phyloP scores from a whole-genome alignment of 1,139 yeast genomes.

The Kodamaea sp. region DNA sequence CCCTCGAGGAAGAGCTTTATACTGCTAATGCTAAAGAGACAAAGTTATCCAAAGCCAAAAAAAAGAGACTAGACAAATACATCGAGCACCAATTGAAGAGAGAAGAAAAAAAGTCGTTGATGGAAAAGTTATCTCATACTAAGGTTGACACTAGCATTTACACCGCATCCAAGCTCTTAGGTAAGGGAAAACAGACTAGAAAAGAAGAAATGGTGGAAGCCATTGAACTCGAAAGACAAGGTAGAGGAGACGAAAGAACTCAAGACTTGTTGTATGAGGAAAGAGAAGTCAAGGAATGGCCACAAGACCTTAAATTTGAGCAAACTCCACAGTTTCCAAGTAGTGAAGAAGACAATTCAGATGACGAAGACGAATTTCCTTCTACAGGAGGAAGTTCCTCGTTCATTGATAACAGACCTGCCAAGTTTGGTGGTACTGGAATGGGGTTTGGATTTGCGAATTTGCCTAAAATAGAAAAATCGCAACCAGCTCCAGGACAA shows the following conservation, averaged over 20 bases:
- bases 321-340: constrained; percentile 11
- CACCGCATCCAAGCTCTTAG: constrained; percentile 74
- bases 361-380: constrained; percentile 19
- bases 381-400: constrained; percentile 36
- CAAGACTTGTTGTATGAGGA: constrained; percentile 69
- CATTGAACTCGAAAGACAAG: constrained; percentile 68
- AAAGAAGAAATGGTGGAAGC: constrained; percentile 77
- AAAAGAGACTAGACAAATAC: constrained; percentile 74
- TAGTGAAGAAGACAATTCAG: constrained; percentile 16
- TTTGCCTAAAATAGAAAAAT: constrained; percentile 48
- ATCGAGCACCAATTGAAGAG: constrained; percentile 86
- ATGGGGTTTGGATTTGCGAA: constrained; percentile 69
- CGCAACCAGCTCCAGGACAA: constrained; percentile 16
- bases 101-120: constrained; percentile 79
- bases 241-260: constrained; percentile 67
- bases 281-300: constrained; percentile 66
- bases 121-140: constrained; percentile 71
- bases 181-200: constrained; percentile 73
- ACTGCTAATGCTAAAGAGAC: constrained; percentile 58
- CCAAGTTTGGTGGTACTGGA: constrained; percentile 60
- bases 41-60: constrained; percentile 71
- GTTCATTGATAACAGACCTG: constrained; percentile 75
- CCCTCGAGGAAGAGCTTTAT: constrained; percentile 58
- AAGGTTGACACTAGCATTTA: constrained; percentile 70
- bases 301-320: constrained; percentile 31